Evolutionary conservation across 371 early-diverging fungal species (phyloP).

Genomic region (Mortierella sp.): DNA sequence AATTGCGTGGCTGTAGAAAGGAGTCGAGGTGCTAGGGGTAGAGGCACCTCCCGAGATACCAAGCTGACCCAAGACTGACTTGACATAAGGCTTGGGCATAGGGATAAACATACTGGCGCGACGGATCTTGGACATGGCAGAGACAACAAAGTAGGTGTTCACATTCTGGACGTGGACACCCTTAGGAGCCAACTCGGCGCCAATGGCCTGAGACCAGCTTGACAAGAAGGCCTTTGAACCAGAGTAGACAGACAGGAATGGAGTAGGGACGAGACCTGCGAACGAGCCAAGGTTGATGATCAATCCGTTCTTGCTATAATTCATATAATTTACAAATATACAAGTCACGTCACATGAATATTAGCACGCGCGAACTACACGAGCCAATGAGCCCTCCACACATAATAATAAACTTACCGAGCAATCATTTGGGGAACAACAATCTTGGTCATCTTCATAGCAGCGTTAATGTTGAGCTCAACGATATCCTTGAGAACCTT

Average conservation of each 20-base stretch:
- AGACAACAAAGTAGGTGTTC: constrained; percentile 94
- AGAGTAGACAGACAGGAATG: constrained; percentile 93
- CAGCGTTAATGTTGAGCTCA: constrained; percentile 89
- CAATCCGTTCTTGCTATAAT: constrained; percentile 81
- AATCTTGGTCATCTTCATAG: constrained; percentile 87
- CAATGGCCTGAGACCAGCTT: constrained; percentile 91
- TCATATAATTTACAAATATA: background rate
- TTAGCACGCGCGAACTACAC: background rate
- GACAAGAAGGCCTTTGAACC: constrained; percentile 95
- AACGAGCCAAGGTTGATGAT: constrained; percentile 97
- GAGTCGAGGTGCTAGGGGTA: constrained; percentile 79
- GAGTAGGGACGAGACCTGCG: constrained; percentile 89
- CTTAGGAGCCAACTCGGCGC: constrained; percentile 81
- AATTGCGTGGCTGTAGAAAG: constrained; percentile 87
- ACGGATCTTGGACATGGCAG: constrained; percentile 94
- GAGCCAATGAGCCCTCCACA: too few species aligned
- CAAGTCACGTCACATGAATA: background rate
- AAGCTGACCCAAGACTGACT: constrained; percentile 76
- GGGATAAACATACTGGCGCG: constrained; percentile 84
- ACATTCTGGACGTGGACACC: constrained; percentile 91
- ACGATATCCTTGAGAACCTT: constrained; percentile 80
- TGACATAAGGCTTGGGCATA: constrained; percentile 84
- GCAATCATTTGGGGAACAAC: constrained; percentile 84
- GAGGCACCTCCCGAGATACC: constrained; percentile 83
- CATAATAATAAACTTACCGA: constrained; percentile 16